Base-by-base conservation (phyloP, 164 flowering plant species). In the Warburgia ugandensis region DNA sequence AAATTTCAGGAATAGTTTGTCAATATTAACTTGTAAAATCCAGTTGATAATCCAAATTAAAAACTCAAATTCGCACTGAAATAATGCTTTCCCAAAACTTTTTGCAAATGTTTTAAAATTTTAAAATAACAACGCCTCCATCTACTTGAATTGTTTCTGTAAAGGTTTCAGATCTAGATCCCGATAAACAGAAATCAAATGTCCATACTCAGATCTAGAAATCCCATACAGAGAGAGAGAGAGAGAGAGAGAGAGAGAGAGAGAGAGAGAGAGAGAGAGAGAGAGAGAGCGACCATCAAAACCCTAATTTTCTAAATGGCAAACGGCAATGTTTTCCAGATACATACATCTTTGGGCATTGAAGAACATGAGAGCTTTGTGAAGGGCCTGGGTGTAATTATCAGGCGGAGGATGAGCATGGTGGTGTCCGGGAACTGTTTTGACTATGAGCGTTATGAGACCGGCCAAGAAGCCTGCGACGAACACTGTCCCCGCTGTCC, bases 401-500 rank as follows among this genome's bases (percentile, higher is more conserved):
- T 92, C 98, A 0, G 94, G 85, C 0, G 85, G 94, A 30, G 81
- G 68, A 1, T 64, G 70, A 1, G 61, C 45, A 22, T 56, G 78
- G 55, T 76, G 90, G 38, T 81, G 90, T 10, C 78, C 73, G 0
- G 95, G 98, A 5, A 86, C 80, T 0, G 77, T 76, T 67, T 88
- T 86, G 29, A 85, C 82, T 38, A 92, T 75, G 42, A 88, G 69
- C 4, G 77, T 72, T 32, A 88, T 63, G 23, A 92, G 56, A 0
- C 89, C 99, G 33, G 79, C 84, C 0, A 92, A 40, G 1, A 88
- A 35, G 4, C 68, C 96, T 14, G 81, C 65, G 26, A 64, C 86
- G 17, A 88, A 63, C 17, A 92, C 30, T 0, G 81, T 51, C 0
- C 89, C 97, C 22, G 88, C 77, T 2, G 91, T 88, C 96, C 96